These are phyloP conservation scores for Ajuga chamaepitys DNA, from an alignment of 257 asterid genomes.

Conservation along the genomic window DNA sequence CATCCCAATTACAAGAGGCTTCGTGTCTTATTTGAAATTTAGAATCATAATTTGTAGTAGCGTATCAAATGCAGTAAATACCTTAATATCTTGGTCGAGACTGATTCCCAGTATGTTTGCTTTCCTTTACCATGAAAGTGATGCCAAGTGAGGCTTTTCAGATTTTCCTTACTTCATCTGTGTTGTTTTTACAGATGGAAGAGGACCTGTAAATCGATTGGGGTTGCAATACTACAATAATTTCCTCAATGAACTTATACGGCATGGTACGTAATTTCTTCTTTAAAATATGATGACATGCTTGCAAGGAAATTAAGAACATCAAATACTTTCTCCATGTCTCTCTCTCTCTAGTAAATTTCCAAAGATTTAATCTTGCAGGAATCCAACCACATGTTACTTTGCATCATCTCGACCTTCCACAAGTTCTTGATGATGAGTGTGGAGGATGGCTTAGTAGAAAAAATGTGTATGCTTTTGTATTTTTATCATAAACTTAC, in stretches of 20 bases:
- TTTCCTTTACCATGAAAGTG: not conserved
- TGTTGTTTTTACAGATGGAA: slow-evolving; percentile 22
- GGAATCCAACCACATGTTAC: slow-evolving; percentile 54
- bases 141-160: not conserved
- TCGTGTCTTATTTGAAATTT: too few relatives aligned
- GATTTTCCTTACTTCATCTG: not conserved
- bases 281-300: not conserved
- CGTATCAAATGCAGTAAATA: too few relatives aligned
- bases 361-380: not conserved
- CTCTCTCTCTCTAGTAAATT: not conserved
- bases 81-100: slow-evolving; percentile 40
- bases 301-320: too few relatives aligned
- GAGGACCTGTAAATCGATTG: slow-evolving; percentile 32
- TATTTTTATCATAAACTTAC: not conserved
- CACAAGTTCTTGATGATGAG: slow-evolving; percentile 49
- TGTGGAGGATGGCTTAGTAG: slow-evolving; percentile 51
- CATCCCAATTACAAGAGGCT: too few relatives aligned
- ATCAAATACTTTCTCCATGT: not conserved
- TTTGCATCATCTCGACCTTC: slow-evolving; percentile 35
- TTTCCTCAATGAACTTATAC: slow-evolving; percentile 29
- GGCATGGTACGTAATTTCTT: slow-evolving; percentile 28
- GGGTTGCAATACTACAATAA: slow-evolving; percentile 39
- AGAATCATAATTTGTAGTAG: too few relatives aligned
- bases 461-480: slow-evolving; percentile 34
- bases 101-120: slow-evolving; percentile 30